Evolutionary conservation across 2,329 filamentous ascomycete genomes (phyloP).

Genomic region (Penicillium palitans): DNA sequence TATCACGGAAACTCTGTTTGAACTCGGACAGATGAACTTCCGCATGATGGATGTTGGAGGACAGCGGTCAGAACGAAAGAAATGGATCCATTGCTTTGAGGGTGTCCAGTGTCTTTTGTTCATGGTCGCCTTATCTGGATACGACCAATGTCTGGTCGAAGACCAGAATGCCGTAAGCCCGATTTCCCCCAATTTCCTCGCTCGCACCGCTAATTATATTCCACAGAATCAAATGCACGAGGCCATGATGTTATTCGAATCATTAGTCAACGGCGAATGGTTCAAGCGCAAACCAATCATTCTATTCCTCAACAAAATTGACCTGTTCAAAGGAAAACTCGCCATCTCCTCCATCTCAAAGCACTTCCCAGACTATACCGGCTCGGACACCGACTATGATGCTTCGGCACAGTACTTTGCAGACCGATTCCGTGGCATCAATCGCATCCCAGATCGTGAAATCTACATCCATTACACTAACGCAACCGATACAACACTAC

Average conservation of each 20-base stretch:
- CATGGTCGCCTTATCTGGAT: constrained; percentile 91
- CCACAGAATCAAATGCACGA: constrained; percentile 86
- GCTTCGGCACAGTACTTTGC: constrained; percentile 78
- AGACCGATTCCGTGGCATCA: constrained; percentile 75
- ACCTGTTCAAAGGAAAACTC: constrained; percentile 78
- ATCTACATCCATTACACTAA: constrained; percentile 62
- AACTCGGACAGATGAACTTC: constrained; percentile 87
- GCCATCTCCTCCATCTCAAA: constrained; percentile 68
- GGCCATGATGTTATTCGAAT: constrained; percentile 82
- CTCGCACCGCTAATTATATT: constrained; percentile 8
- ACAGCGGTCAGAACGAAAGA: constrained; percentile 89
- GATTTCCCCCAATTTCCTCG: background rate
- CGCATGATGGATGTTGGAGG: constrained; percentile 96
- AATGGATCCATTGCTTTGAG: constrained; percentile 97
- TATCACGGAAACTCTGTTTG: constrained; percentile 93
- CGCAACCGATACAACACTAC: constrained; percentile 67
- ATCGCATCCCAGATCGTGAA: constrained; percentile 60
- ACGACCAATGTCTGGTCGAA: constrained; percentile 93
- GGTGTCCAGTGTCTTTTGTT: constrained; percentile 91
- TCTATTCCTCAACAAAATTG: constrained; percentile 85
- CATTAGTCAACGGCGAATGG: constrained; percentile 82
- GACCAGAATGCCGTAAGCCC: constrained; percentile 89
- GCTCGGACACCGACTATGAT: constrained; percentile 69
- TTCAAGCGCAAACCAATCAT: constrained; percentile 80
- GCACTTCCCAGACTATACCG: constrained; percentile 77